phyloP scores from a whole-genome alignment of 805 yeast species.

The Cyberlindnera bimundalis region DNA sequence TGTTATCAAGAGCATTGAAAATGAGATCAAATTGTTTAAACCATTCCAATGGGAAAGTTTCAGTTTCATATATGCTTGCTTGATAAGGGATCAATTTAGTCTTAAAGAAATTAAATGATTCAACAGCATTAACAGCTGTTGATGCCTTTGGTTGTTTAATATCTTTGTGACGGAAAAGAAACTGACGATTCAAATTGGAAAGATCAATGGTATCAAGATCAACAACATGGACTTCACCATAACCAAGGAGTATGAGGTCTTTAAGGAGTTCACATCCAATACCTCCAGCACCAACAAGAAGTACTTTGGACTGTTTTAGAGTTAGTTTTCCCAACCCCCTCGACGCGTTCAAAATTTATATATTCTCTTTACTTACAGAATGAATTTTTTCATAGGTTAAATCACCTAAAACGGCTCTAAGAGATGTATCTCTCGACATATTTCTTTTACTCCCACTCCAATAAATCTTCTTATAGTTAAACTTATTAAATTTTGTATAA shows the following conservation, averaged over 20 bases:
- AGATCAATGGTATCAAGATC: slow-evolving; percentile 94
- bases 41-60: slow-evolving; percentile 71
- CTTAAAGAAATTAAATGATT: slow-evolving; percentile 57
- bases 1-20: slow-evolving; percentile 90
- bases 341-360: too few relatives aligned
- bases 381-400: slow-evolving; percentile 12
- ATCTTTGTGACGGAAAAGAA: slow-evolving; percentile 83
- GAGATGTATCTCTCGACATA: slow-evolving; percentile 19
- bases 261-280: slow-evolving; percentile 91
- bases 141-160: slow-evolving; percentile 83
- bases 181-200: slow-evolving; percentile 90
- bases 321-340: too few relatives aligned
- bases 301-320: slow-evolving; percentile 49
- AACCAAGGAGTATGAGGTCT: slow-evolving; percentile 72
- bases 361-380: too few relatives aligned
- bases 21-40: slow-evolving; percentile 71
- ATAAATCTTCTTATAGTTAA: too few relatives aligned
- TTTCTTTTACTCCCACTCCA: neutral
- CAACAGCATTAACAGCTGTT: slow-evolving; percentile 83
- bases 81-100: slow-evolving; percentile 73
- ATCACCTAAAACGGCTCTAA: slow-evolving; percentile 20
- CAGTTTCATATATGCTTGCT: slow-evolving; percentile 82
- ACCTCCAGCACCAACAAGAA: slow-evolving; percentile 95
- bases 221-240: slow-evolving; percentile 86
- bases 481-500: too few relatives aligned